Evolutionary conservation across 202 grass and related monocot genomes (phyloP).

Genomic region (Zizania palustris): DNA sequence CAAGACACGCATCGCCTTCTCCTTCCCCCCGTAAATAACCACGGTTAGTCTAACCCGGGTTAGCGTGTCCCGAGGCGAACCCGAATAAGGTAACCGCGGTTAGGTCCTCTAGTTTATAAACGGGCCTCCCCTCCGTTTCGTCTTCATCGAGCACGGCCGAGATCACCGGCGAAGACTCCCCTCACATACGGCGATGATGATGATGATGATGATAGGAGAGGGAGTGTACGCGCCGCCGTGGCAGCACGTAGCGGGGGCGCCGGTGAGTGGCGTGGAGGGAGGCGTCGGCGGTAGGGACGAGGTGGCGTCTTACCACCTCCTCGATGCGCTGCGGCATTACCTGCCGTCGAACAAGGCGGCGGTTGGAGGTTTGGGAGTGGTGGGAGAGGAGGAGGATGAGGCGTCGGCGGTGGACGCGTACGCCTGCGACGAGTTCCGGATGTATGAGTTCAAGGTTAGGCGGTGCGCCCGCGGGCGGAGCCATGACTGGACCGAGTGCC

Average conservation of each 20-base stretch:
- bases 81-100: not conserved
- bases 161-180: too few species aligned
- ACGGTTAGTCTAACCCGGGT: too few species aligned
- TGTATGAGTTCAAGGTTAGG: conserved; percentile 78
- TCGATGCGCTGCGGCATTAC: conserved; percentile 50
- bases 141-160: not conserved
- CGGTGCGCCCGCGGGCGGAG: conserved; percentile 51
- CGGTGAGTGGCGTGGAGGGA: conserved; percentile 28
- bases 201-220: conserved; percentile 59
- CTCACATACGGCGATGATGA: not conserved
- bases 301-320: conserved; percentile 34
- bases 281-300: not conserved
- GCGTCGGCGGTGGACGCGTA: conserved; percentile 58
- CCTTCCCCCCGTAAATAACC: not conserved
- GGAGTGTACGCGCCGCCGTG: conserved; percentile 44
- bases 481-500: conserved; percentile 77
- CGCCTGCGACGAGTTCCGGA: conserved; percentile 69
- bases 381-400: conserved; percentile 21
- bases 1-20: too few species aligned
- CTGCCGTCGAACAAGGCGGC: conserved; percentile 41
- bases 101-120: conserved; percentile 43
- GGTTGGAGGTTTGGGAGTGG: not conserved
- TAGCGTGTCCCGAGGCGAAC: not conserved
- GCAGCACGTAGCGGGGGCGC: conserved; percentile 13
- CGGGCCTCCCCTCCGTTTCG: not conserved